Conservation (phyloP, 306 rosid species). For the Vicia sativa region DNA sequence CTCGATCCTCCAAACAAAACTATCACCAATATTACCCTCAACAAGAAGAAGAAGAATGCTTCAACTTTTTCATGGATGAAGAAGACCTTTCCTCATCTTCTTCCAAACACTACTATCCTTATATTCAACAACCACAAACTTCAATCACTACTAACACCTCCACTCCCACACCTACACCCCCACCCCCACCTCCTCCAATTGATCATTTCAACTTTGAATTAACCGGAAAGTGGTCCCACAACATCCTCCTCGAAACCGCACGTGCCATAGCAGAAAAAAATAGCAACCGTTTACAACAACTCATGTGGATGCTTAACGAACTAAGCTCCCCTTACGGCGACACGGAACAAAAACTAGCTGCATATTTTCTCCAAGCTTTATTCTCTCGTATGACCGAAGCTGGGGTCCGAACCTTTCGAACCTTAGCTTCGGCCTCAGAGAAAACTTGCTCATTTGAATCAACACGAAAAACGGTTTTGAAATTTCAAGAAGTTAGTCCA, state of each 20-base stretch:
- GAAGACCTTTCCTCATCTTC: constrained; percentile 90
- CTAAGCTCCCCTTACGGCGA: constrained; percentile 87
- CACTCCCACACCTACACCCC: constrained; percentile 31
- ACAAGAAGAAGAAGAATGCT: constrained; percentile 85
- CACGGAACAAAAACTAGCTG: constrained; percentile 72
- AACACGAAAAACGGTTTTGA: constrained; percentile 67
- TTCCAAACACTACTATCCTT: constrained; percentile 66
- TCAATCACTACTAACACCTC: constrained; percentile 34
- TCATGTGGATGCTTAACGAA: constrained; percentile 97
- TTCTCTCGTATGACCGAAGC: constrained; percentile 78
- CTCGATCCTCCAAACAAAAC: constrained; percentile 67
- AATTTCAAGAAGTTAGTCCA: constrained; percentile 89
- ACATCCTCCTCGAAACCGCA: constrained; percentile 68
- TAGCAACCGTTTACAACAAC: constrained; percentile 64
- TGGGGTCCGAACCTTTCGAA: constrained; percentile 67
- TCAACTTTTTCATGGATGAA: constrained; percentile 97
- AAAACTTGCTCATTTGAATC: constrained; percentile 82
- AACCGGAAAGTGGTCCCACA: constrained; percentile 72
- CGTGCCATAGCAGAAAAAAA: constrained; percentile 74
- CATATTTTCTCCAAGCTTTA: constrained; percentile 82
- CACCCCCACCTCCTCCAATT: constrained; percentile 1
- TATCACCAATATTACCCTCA: constrained; percentile 40
- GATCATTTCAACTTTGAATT: constrained; percentile 52
- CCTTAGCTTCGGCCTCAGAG: constrained; percentile 66
- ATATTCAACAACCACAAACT: constrained; percentile 43